Percentiles rank a stretch among this genome's conserved stretches.
Evolutionary conservation across 2,329 filamentous ascomycete genomes (phyloP).

Genomic region (Cladosporium sp.): DNA sequence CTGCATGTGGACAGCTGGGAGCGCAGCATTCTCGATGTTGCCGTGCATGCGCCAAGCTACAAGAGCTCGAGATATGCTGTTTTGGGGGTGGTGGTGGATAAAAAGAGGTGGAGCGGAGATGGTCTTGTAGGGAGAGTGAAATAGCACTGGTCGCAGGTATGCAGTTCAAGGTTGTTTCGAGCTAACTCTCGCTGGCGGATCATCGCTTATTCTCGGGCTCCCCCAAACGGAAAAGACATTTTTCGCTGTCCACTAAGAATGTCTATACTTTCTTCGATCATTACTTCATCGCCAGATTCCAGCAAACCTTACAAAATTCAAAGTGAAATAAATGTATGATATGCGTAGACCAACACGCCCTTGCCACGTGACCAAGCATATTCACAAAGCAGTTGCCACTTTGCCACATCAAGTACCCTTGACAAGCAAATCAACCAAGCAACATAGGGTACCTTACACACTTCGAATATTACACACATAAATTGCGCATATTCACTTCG

Average conservation of each 20-base stretch:
- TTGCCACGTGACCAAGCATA: not conserved
- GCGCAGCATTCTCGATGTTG: slow-evolving; percentile 64
- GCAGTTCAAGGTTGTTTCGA: slow-evolving; percentile 5
- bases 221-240: not conserved
- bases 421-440: not conserved
- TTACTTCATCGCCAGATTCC: not conserved
- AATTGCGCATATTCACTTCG: not conserved
- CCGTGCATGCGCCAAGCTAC: slow-evolving; percentile 17
- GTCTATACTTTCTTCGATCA: not conserved
- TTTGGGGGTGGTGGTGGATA: not conserved
- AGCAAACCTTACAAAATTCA: not conserved
- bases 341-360: not conserved
- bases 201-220: slow-evolving; percentile 2
- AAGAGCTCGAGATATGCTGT: slow-evolving; percentile 3
- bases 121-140: slow-evolving; percentile 2
- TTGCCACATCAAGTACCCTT: not conserved
- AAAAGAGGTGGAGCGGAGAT: slow-evolving; percentile 2
- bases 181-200: slow-evolving; percentile 1
- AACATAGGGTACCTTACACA: no score
- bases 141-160: slow-evolving; percentile 2
- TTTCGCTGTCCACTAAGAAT: not conserved
- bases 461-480: not conserved
- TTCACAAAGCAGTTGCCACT: no score
- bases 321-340: not conserved
- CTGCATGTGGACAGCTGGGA: slow-evolving; percentile 65